These are phyloP conservation scores for Nakazawaea peltata DNA, from an alignment of 805 yeast genomes.

Conservation along the genomic window DNA sequence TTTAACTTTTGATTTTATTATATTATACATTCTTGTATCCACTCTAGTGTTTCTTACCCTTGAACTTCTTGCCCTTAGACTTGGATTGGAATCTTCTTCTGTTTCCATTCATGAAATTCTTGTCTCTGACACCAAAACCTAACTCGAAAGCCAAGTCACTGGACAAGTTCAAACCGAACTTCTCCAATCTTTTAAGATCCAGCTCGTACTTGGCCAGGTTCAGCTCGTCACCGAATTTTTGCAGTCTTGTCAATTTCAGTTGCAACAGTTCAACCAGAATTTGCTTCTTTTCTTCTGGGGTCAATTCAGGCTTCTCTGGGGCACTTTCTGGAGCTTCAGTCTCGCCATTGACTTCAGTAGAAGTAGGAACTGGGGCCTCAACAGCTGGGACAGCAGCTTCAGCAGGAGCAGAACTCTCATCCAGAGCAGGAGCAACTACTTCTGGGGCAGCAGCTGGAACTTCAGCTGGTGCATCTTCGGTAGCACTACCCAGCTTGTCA, in stretches of 20 bases:
- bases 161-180: slow-evolving; percentile 72
- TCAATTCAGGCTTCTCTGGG: slow-evolving; percentile 27
- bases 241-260: slow-evolving; percentile 63
- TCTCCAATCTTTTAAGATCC: slow-evolving; percentile 64
- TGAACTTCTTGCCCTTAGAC: neutral
- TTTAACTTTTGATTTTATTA: no score
- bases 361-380: slow-evolving; percentile 5
- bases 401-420: slow-evolving; percentile 3
- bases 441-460: slow-evolving; percentile 12
- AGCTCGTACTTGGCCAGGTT: slow-evolving; percentile 44
- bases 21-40: neutral
- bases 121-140: slow-evolving; percentile 32
- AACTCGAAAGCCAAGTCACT: slow-evolving; percentile 62
- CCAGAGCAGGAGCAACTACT: slow-evolving; percentile 11
- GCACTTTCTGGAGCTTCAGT: slow-evolving; percentile 12
- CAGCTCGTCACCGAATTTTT: slow-evolving; percentile 65
- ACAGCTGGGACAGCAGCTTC: slow-evolving; percentile 9
- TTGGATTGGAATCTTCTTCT: neutral
- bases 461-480: slow-evolving; percentile 16
- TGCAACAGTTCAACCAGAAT: slow-evolving; percentile 60
- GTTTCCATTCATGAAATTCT: slow-evolving; percentile 2
- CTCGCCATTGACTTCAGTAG: no score
- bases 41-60: no score
- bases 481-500: slow-evolving; percentile 25
- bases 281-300: slow-evolving; percentile 65